Base-by-base conservation (phyloP, 345 rosid genomes). In the Turnera subulata region DNA sequence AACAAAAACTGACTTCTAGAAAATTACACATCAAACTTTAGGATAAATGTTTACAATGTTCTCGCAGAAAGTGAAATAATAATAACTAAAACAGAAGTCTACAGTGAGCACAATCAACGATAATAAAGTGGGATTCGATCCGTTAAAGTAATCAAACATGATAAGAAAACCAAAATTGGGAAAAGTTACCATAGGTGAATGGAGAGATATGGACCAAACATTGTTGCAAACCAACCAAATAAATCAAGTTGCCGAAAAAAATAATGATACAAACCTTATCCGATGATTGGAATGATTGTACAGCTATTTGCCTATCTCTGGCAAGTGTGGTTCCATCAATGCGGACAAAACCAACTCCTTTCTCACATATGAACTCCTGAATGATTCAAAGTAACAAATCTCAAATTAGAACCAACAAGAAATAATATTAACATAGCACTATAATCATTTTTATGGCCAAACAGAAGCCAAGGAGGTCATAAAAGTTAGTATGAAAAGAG, bases 241-340 rank as follows among this genome's bases (percentile, higher is more conserved):
- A 15, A 63, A 42, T 9, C n/a, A 25, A 53, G 14, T 40, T 6
- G 11, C 37, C 29, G 11, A 49, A 66, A 14, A 23, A 44, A 64
- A 21, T 6, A 4, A 56, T 1, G 62, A 50, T 24, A 63, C 75
- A 38, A 59, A 66, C 98, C 89, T 81, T 80, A 64, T 76, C 76
- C 47, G 86, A 80, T 64, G 81, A 80, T 70, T 78, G 80, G 66
- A 89, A 92, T 53, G 82, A 78, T 50, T 58, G 63, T 49, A 92
- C 96, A 67, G 96, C 98, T 61, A 80, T 70, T 66, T 92, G 93
- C 73, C 98, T 82, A 66, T 92, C 96, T 79, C 77, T 83, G 37
- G 98, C 67, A 48, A 84, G 83, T 6, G 98, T 86, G 46, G 58
- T 86, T 71, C 98, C 98, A 86, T 92, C 98, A 69, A 92, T 92